Evolutionary conservation across 2,329 filamentous ascomycete genomes (phyloP), one percentile per base, ranked within the genome.

Genomic region (Verticillium isaacii): DNA sequence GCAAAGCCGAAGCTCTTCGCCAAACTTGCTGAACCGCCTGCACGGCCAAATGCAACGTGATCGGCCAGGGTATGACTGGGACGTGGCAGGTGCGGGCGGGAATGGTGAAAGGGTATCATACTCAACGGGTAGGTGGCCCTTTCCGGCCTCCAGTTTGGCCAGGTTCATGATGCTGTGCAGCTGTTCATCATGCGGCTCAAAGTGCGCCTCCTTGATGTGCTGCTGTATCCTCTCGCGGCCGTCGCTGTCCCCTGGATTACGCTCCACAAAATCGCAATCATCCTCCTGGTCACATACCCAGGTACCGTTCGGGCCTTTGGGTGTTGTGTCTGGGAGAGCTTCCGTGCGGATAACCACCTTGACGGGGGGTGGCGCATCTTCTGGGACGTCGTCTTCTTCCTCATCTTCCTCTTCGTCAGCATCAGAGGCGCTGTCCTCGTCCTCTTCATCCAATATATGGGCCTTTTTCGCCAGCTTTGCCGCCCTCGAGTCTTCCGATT

Each of bases 271-370:
- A 41, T 76, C 76, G 68, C 89, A 92, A 29, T 82, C 86, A 12
- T 86, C 83, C 64, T 89, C 80, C 23, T 55, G 41, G 5, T 82
- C 82, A 68, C 89, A 92, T 1, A 77, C 77, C 89, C 89, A 92
- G 0, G 85, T 86, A 60, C 88, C 83, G 62, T 86, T 80, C 0
- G 85, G 83, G 0, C 85, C 87, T 37, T 80, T 77, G 0, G 85
- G 79, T 3, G 71, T 73, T 8, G 76, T 74, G 4, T 81, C 79
- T 0, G 82, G 83, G 12, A 85, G 67, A 57, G 73, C 78, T 60
- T 85, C 82, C 5, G 82, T 76, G 32, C 77, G 77, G 11, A 85
- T 74, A 14, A 82, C 76, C 17, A 86, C 69, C 56, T 74, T 77
- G 57, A 78, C 70, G 2, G 73, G 72, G 39, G 68, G 67, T 7